Percentiles rank a stretch among this genome's conserved stretches.
Conservation (phyloP, 2,329 filamentous ascomycete genomes). For the Sporothrix brunneoviolacea region DNA sequence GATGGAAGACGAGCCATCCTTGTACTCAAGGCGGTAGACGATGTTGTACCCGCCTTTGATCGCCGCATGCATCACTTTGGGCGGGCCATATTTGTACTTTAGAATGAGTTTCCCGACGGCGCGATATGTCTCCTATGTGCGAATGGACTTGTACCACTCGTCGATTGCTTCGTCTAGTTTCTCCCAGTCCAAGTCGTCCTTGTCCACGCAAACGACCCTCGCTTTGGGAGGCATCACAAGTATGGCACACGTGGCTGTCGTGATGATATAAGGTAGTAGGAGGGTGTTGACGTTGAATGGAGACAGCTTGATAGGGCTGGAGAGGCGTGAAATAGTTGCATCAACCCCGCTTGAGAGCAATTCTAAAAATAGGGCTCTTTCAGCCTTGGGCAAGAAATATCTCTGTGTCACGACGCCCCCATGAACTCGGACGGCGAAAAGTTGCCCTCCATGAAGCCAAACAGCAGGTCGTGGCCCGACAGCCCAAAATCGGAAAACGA, state of each 20-base stretch:
- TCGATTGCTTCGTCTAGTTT: background rate
- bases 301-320: too few relatives aligned
- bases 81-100: conserved; percentile 19
- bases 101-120: background rate
- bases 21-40: conserved; percentile 27
- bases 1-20: conserved; percentile 26
- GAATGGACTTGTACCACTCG: background rate
- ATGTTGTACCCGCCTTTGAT: conserved; percentile 27
- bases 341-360: too few relatives aligned
- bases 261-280: too few relatives aligned
- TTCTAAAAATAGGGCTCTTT: too few relatives aligned
- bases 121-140: background rate
- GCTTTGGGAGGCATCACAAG: conserved; percentile 8
- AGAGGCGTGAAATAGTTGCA: too few relatives aligned
- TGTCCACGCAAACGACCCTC: background rate
- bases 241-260: too few relatives aligned
- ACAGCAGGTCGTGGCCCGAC: conserved; percentile 12
- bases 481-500: conserved; percentile 11
- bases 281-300: too few relatives aligned
- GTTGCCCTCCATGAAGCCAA: conserved; percentile 14
- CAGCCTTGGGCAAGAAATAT: too few relatives aligned
- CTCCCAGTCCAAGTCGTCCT: conserved; percentile 2
- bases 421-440: conserved; percentile 8
- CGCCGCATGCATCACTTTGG: conserved; percentile 20
- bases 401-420: background rate